A percentile compares a stretch with the other conserved stretches of the same genome.
Evolutionary conservation across 2,329 filamentous ascomycete genomes (phyloP).

Genomic region (Ascochyta pisi): DNA sequence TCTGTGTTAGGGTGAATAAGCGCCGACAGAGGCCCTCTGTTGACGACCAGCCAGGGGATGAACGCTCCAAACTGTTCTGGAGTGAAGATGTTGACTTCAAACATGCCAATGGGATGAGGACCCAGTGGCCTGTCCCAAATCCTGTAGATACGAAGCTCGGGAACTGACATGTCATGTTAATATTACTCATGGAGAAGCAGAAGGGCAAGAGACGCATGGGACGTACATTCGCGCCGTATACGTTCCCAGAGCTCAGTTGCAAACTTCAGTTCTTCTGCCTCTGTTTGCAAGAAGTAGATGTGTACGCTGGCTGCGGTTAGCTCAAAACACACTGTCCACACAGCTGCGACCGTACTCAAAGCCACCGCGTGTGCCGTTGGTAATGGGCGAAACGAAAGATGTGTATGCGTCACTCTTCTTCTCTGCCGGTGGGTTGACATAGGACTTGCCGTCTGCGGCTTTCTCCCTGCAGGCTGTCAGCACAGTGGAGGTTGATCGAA

Average conservation of each 20-base stretch:
- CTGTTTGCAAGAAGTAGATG: slow-evolving; percentile 77
- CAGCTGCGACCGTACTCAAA: slow-evolving; percentile 65
- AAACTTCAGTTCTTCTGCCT: slow-evolving; percentile 68
- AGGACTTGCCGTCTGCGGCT: slow-evolving; percentile 78
- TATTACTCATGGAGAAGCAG: slow-evolving; percentile 5
- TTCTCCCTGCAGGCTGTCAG: slow-evolving; percentile 56
- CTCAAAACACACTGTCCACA: neutral
- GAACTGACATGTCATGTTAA: slow-evolving; percentile 63
- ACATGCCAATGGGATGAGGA: slow-evolving; percentile 86
- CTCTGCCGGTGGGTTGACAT: slow-evolving; percentile 69
- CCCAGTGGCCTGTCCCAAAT: slow-evolving; percentile 81
- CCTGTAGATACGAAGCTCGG: slow-evolving; percentile 81
- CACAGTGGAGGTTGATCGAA: neutral
- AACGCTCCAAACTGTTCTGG: slow-evolving; percentile 90
- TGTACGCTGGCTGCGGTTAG: slow-evolving; percentile 61
- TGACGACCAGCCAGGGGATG: slow-evolving; percentile 81
- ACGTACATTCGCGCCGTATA: slow-evolving; percentile 78
- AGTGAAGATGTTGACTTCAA: slow-evolving; percentile 87
- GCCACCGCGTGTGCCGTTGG: slow-evolving; percentile 70
- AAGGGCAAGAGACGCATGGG: neutral
- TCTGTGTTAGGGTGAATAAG: slow-evolving; percentile 84
- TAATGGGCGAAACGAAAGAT: slow-evolving; percentile 71
- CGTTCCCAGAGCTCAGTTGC: slow-evolving; percentile 78
- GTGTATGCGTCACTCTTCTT: slow-evolving; percentile 72
- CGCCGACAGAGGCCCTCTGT: slow-evolving; percentile 79